Conservation (phyloP, 1,284 basidiomycete species). For the Anthracocystis setariae region DNA sequence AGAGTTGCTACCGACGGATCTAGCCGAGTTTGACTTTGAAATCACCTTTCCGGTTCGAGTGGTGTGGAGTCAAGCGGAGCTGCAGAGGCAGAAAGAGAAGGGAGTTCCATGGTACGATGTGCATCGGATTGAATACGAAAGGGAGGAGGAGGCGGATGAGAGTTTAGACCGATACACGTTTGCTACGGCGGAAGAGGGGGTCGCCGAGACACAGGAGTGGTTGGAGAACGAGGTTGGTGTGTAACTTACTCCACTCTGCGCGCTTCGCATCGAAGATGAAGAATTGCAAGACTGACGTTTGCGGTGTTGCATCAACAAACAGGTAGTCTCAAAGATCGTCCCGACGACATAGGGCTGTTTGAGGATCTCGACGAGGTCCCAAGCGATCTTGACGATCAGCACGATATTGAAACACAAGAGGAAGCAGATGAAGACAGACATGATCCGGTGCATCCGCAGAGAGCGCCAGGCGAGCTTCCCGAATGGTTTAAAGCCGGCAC, state of each 20-base stretch:
- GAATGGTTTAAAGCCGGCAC: slow-evolving; percentile 54
- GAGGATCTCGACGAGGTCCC: slow-evolving; percentile 9
- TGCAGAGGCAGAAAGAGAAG: slow-evolving; percentile 37
- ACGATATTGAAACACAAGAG: neutral
- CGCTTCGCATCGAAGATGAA: neutral
- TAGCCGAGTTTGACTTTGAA: slow-evolving; percentile 60
- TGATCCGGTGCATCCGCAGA: neutral
- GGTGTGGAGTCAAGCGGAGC: slow-evolving; percentile 50
- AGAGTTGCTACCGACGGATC: slow-evolving; percentile 26
- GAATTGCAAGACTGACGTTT: neutral
- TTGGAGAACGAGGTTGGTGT: slow-evolving; percentile 62
- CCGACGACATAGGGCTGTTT: neutral
- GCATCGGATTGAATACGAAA: slow-evolving; percentile 59
- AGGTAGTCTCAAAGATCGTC: slow-evolving; percentile 30
- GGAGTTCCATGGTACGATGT: slow-evolving; percentile 58
- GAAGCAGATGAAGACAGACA: neutral
- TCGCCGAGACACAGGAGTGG: slow-evolving; percentile 47
- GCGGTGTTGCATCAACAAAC: slow-evolving; percentile 16
- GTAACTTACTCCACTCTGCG: slow-evolving; percentile 34
- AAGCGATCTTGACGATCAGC: neutral
- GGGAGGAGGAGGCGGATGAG: slow-evolving; percentile 58
- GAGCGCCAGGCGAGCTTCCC: slow-evolving; percentile 15
- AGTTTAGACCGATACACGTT: slow-evolving; percentile 58
- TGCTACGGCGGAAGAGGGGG: slow-evolving; percentile 42
- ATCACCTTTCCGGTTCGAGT: slow-evolving; percentile 56